Base-by-base conservation (phyloP, 1,284 basidiomycete genomes). In the Ganoderma sp. region DNA sequence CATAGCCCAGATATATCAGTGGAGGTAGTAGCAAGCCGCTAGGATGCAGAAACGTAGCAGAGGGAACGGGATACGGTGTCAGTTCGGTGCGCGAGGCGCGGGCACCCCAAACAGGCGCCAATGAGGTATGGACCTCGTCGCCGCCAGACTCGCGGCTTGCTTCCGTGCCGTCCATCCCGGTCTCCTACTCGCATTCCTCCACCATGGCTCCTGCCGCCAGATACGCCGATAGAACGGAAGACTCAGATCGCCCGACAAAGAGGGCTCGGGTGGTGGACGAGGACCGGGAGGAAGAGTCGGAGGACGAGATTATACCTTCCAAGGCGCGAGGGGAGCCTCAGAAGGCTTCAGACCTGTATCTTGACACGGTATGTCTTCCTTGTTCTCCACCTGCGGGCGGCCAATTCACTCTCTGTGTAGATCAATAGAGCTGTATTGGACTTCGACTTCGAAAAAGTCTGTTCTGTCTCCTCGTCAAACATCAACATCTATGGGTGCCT, bases 401-500 rank as follows among this genome's bases (percentile, higher is more conserved):
- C 7, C 6, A 14, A 3, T 54, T 56, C 39, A 28, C n/a, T n/a
- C 43, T 64, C 15, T 12, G 17, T 19, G 32, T 28, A 79, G 96
- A 93, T 98, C 73, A 95, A 97, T 77, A 88, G 96, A 67, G 88
- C 87, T 66, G 85, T 90, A 50, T 89, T 99, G 69, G 98, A 99
- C 81, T 99, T 99, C 81, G 98, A 99, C 82, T 99, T 99, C 78
- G 98, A 99, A 83, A 96, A 97, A 84, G 87, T 99, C 39, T 99
- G 98, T 84, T 98, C 96, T 10, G 95, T 99, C 67, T 97, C 95
- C 37, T 85, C 96, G 60, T 95, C 94, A 39, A 98, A 98, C 80
- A 96, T 98, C 85, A 98, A 99, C 80, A 94, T 95, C 71, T 99
- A 99, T 77, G 96, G 95, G 28, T 99, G 98, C 78, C 89, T 99